These are phyloP conservation scores for Acacia concinna DNA, from an alignment of 331 rosid species.

Conservation along the genomic window DNA sequence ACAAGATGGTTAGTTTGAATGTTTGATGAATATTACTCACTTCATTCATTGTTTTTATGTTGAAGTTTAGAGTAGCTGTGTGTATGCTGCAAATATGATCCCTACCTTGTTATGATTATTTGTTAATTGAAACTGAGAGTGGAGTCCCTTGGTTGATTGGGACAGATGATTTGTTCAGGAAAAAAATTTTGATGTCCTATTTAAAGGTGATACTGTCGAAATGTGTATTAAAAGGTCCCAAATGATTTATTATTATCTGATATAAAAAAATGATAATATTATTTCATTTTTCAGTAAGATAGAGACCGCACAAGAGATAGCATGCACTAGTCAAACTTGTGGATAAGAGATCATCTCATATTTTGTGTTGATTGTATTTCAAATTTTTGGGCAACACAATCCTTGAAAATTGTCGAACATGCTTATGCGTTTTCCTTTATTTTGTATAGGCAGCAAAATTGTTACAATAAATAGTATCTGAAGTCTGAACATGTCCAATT, in stretches of 20 bases:
- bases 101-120: neutral
- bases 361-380: neutral
- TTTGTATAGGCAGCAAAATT: neutral
- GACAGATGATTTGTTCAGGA: neutral
- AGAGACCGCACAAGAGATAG: neutral
- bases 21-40: neutral
- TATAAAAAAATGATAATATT: neutral
- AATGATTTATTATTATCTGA: neutral
- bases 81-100: neutral
- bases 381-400: neutral
- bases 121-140: neutral
- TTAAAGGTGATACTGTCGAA: neutral
- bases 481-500: neutral
- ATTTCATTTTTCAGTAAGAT: neutral
- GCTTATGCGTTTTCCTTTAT: neutral
- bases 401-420: neutral
- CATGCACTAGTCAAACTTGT: neutral
- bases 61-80: neutral
- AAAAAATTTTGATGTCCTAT: neutral
- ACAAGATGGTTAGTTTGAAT: neutral
- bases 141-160: neutral
- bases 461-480: neutral
- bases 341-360: neutral
- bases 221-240: neutral
- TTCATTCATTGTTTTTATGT: neutral